Percentiles rank a stretch among this genome's conserved stretches.
phyloP scores from a whole-genome alignment of 768 basidiomycete species.

The Boletus sensibilis region DNA sequence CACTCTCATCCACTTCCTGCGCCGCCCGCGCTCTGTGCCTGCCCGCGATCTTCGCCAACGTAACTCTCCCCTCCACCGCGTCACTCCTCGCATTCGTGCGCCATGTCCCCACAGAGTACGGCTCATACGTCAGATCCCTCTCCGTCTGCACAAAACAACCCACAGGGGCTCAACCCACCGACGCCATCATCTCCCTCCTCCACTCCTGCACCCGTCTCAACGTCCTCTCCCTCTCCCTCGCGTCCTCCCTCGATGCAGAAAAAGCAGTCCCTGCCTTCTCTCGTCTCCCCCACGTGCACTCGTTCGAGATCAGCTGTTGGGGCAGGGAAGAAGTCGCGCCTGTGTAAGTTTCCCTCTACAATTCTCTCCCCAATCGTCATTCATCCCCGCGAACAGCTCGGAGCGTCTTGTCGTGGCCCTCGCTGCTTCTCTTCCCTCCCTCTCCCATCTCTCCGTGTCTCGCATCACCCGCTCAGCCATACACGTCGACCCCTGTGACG shows the following conservation, averaged over 20 bases:
- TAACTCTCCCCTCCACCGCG: conserved; percentile 47
- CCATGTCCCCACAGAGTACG: conserved; percentile 56
- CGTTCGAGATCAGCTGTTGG: conserved; percentile 23
- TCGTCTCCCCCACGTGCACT: conserved; percentile 14
- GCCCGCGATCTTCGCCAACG: conserved; percentile 57
- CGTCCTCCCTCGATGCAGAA: conserved; percentile 21
- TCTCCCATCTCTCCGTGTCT: conserved; percentile 57
- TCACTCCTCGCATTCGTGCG: conserved; percentile 52
- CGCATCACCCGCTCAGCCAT: conserved; percentile 64
- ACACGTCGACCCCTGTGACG: conserved; percentile 54
- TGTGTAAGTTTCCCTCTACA: conserved; percentile 31
- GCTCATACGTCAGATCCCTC: conserved; percentile 50
- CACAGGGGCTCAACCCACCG: conserved; percentile 37
- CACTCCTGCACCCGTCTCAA: conserved; percentile 45
- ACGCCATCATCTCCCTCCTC: conserved; percentile 52
- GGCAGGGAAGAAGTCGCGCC: conserved; percentile 36
- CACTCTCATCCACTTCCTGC: conserved; percentile 50
- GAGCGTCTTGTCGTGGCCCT: conserved; percentile 70
- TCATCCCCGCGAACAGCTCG: conserved; percentile 24
- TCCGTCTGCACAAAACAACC: conserved; percentile 38
- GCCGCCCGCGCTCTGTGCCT: conserved; percentile 54
- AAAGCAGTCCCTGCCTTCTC: conserved; percentile 23
- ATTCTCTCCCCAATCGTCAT: background rate
- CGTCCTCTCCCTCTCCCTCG: conserved; percentile 28
- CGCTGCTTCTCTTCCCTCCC: conserved; percentile 55